Base-by-base conservation (phyloP, 1,139 yeast genomes). In the Protomyces lactucae-debilis region DNA sequence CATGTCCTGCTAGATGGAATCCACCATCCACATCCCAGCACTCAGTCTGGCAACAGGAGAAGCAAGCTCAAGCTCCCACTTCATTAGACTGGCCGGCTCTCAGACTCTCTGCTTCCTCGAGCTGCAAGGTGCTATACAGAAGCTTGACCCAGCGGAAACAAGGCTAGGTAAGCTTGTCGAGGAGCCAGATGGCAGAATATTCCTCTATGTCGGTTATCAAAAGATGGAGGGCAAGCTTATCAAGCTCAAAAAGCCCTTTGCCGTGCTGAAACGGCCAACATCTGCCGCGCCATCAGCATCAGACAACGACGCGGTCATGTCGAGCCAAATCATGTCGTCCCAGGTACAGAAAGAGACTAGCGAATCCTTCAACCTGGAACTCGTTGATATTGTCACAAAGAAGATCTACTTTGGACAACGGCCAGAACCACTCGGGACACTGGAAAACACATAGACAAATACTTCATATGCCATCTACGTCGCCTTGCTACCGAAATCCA, bases 151-250 rank as follows among this genome's bases (percentile, higher is more conserved):
- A 32, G 9, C 16, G 8, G 56, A 53, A 16, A 45, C 18, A 16
- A 37, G 51, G 14, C 40, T 54, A 18, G 64, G 64, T 12, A 51
- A 45, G 25, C 40, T 55, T 14, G 60, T 57, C 45, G 56, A 60
- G 21, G 45, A 60, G 10, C 55, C 53, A 39, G 60, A 54, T 45
- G 64, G 61, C 6, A 18, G 64, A 10, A 55, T 60, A 32, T 64
- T 59, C 55, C 53, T 64, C 59, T 43, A 37, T 40, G 60, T 64
- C 45, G 66, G 66, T 21, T 64, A 64, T 59, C 66, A 64, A 37
- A 53, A 48, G 53, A 57, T 64, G 60, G 64, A 59, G 43, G 66
- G 66, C 45, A 59, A 54, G 35, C 45, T 64, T n/a, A 56, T 60
- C 39, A 51, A 52, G 36, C 56, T 64, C 16, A 55, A 55, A 54